phyloP scores from a whole-genome alignment of 2,329 filamentous ascomycete genomes.

The Ascochyta clinopodiicola region DNA sequence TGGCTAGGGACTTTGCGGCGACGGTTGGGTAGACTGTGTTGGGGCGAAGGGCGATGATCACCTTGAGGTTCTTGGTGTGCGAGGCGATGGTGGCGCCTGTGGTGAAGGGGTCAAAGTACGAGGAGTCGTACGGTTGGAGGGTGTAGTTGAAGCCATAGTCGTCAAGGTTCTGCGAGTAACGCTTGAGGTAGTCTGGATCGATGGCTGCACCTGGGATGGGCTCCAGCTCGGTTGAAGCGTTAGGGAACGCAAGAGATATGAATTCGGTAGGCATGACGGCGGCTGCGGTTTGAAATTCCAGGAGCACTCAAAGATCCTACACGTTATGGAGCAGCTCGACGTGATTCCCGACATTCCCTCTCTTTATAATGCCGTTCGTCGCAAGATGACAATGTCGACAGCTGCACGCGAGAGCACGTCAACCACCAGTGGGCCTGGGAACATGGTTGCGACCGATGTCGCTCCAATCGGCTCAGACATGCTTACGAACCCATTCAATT shows the following conservation, averaged over 20 bases:
- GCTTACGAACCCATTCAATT: slow-evolving; percentile 7
- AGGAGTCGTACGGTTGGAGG: slow-evolving; percentile 65
- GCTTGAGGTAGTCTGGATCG: slow-evolving; percentile 62
- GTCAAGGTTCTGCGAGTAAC: slow-evolving; percentile 64
- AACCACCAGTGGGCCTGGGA: slow-evolving; percentile 13
- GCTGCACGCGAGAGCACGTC: slow-evolving; percentile 16
- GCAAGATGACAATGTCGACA: slow-evolving; percentile 10
- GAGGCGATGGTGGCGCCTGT: slow-evolving; percentile 64
- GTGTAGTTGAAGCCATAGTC: slow-evolving; percentile 69
- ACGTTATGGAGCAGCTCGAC: background rate
- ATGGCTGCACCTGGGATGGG: slow-evolving; percentile 60
- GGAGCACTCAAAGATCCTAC: background rate
- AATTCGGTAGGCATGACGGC: slow-evolving; percentile 54
- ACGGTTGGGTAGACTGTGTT: slow-evolving; percentile 69
- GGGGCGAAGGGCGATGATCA: slow-evolving; percentile 67
- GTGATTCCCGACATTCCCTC: background rate
- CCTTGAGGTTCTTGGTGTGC: slow-evolving; percentile 64
- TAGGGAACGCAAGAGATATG: slow-evolving; percentile 65
- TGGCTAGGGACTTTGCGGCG: slow-evolving; percentile 67
- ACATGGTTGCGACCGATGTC: slow-evolving; percentile 10
- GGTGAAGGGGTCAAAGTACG: slow-evolving; percentile 64
- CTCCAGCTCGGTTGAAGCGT: slow-evolving; percentile 62
- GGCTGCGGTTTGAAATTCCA: background rate
- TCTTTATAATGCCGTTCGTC: slow-evolving; percentile 9
- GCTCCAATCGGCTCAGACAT: slow-evolving; percentile 10